A percentile compares a stretch with the other conserved stretches of the same genome.
These are phyloP conservation scores for Sisymbrium irio DNA, from an alignment of 345 rosid species.

Conservation along the genomic window DNA sequence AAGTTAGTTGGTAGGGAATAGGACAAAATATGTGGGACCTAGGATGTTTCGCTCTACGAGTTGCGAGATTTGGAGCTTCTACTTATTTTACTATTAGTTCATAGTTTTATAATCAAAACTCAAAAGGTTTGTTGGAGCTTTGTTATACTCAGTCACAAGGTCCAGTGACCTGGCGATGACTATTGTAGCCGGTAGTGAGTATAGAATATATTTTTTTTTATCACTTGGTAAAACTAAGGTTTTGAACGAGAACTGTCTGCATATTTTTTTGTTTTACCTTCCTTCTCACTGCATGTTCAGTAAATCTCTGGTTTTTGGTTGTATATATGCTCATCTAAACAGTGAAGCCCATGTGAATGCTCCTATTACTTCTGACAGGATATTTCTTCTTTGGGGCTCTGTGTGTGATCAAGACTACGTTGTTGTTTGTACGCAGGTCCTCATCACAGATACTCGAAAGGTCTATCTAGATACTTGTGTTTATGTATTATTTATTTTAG, in stretches of 20 bases:
- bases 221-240: neutral
- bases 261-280: neutral
- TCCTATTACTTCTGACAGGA: no score
- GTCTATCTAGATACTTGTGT: no score
- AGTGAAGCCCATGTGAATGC: slow-evolving; percentile 62
- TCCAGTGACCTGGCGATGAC: slow-evolving; percentile 25
- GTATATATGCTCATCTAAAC: slow-evolving; percentile 71
- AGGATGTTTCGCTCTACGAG: slow-evolving; percentile 50
- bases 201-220: neutral
- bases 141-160: slow-evolving; percentile 22
- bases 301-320: neutral
- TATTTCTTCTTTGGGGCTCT: slow-evolving; percentile 68
- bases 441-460: neutral
- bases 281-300: slow-evolving; percentile 1
- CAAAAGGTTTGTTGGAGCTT: slow-evolving; percentile 31
- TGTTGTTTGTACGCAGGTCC: neutral
- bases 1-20: slow-evolving; percentile 32
- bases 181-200: slow-evolving; percentile 12
- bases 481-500: no score
- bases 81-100: slow-evolving; percentile 4
- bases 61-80: slow-evolving; percentile 27
- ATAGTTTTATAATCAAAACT: slow-evolving; percentile 17
- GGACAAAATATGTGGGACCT: slow-evolving; percentile 47
- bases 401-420: slow-evolving; percentile 61
- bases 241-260: neutral